Percentiles rank a stretch among this genome's conserved stretches.
phyloP scores from a whole-genome alignment of 768 basidiomycete genomes.

The Xerocomus potaroensis region DNA sequence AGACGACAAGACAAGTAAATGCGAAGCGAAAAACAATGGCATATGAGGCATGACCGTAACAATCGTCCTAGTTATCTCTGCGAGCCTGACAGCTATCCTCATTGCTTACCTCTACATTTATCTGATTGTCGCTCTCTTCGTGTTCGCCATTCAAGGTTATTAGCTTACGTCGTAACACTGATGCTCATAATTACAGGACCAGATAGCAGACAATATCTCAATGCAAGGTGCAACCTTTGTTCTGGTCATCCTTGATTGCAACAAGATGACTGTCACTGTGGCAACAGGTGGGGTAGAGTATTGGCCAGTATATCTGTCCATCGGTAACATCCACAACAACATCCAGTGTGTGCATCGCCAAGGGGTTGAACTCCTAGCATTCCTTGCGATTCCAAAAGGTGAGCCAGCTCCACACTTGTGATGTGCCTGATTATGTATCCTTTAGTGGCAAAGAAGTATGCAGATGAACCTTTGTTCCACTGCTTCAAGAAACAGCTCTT shows the following conservation, averaged over 20 bases:
- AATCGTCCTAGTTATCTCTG: no score
- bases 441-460: constrained; percentile 6
- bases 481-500: constrained; percentile 32
- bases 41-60: no score
- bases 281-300: constrained; percentile 15
- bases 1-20: no score
- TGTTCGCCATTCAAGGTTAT: no score
- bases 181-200: no score
- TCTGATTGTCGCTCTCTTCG: no score
- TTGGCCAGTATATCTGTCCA: constrained; percentile 14
- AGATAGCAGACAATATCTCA: no score
- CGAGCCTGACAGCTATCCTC: no score
- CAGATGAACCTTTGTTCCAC: constrained; percentile 14
- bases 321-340: constrained; percentile 17
- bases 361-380: constrained; percentile 15
- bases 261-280: constrained; percentile 18
- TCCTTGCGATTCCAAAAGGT: constrained; percentile 30
- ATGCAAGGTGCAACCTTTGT: constrained; percentile 13
- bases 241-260: constrained; percentile 14
- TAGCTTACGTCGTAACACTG: no score
- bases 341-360: constrained; percentile 5
- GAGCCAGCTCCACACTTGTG: background rate
- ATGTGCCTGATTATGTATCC: no score
- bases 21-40: no score
- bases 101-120: no score